Conservation (phyloP, 768 basidiomycete genomes). For the Leccinellum albellum region DNA sequence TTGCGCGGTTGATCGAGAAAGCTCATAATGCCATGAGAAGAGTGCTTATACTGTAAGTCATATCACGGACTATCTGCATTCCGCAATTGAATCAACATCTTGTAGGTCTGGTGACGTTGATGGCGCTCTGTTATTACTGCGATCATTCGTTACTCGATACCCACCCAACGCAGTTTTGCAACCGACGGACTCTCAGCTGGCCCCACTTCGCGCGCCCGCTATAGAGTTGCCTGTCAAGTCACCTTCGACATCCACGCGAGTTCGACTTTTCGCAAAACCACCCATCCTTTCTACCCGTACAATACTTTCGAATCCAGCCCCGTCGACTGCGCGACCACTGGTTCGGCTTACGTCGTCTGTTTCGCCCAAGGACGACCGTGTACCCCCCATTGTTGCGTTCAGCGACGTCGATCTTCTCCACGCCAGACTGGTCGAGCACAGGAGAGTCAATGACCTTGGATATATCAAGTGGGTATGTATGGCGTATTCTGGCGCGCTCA, state of each 20-base stretch:
- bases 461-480: conserved; percentile 73
- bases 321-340: conserved; percentile 46
- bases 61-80: neutral
- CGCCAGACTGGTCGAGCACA: conserved; percentile 56
- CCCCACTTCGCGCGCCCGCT: neutral
- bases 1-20: conserved; percentile 58
- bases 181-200: conserved; percentile 11
- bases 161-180: conserved; percentile 54
- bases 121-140: conserved; percentile 53
- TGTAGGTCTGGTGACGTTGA: conserved; percentile 49
- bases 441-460: conserved; percentile 45
- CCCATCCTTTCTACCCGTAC: conserved; percentile 58
- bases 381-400: conserved; percentile 79
- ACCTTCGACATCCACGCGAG: conserved; percentile 3
- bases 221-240: neutral
- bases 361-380: conserved; percentile 67
- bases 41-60: conserved; percentile 55
- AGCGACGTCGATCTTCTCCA: conserved; percentile 77
- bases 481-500: conserved; percentile 68
- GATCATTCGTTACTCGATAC: conserved; percentile 60
- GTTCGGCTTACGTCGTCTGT: conserved; percentile 62
- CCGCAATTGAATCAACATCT: neutral
- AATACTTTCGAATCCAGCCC: conserved; percentile 34
- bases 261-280: conserved; percentile 37
- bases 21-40: conserved; percentile 69